Base-by-base conservation (phyloP, 2,329 filamentous ascomycete species). In the Xylaria arbuscula region DNA sequence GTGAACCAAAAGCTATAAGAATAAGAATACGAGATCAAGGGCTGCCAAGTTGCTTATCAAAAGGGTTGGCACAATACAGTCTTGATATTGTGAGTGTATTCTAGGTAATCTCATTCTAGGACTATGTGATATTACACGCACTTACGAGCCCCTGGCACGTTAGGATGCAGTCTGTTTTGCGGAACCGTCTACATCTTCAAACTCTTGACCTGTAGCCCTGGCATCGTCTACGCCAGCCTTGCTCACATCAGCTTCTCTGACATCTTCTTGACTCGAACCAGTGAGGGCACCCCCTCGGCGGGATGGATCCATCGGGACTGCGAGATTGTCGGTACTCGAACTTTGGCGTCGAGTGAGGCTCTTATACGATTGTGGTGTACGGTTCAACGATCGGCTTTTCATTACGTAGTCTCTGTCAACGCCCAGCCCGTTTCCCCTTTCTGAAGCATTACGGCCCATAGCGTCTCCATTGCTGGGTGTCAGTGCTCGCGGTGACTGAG, bases 391-490 rank as follows among this genome's bases (percentile, higher is more conserved):
- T 22, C 64, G 69, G 24, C 59, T 62, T 62, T 63, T 48, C 40
- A 36, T 67, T 59, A 55, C 54, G 55, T 71, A 62, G 32, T 69
- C 70, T 17, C 68, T 58, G 17, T 73, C 67, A 13, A 66, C 60
- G 1, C 70, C 72, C 24, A 72, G 72, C 13, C 51, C 15, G 3
- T 74, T 73, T 55, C 77, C 78, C 34, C 80, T 79, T 64, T 83
- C 80, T 36, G 73, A 72, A 34, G 82, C 74, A 1, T 77, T 77
- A 72, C 80, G 81, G 19, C 79, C 79, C 73, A 80, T 78, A 60
- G 80, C 76, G 67, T 79, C 79, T 32, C 80, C 78, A 54, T 78
- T 78, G 62, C 81, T 79, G 11, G 59, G 54, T 58, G 76, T 76
- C 10, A 70, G 61, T 24, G 74, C 70, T 10, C 60, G 69, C 10